Base-by-base conservation (phyloP, 352 stramenopile genomes). In the Pythium grandisporangium region DNA sequence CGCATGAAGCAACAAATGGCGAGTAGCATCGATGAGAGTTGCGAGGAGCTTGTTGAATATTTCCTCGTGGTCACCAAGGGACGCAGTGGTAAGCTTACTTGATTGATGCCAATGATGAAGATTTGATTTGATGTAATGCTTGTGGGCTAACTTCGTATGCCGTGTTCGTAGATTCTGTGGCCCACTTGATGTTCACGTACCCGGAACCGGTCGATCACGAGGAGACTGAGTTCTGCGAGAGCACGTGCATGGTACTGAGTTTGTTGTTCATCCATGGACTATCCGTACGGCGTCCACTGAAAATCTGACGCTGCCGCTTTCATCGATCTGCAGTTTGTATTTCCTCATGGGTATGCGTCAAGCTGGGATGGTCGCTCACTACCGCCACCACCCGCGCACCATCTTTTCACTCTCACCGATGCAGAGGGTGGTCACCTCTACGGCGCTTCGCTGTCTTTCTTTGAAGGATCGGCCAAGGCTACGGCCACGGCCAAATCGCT, bases 341-440 rank as follows among this genome's bases (percentile, higher is more conserved):
- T 76, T 36, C 67, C 63, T 3, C 57, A 71, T 25, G 50, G 54
- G 13, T 76, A 69, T 23, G 63, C 53, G 0, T 19, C 43, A 19
- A 56, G 60, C 36, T 66, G 54, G 50, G 48, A 68, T 30, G 51
- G 49, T 12, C 43, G 44, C 1, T 51, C 50, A 10, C 50, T 63
- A n/a, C 45, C 63, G 14, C 63, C 63, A 0, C 67, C 67, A 4
- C 59, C 67, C 3, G 56, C 57, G 14, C 66, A 80, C 51, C 66
- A 80, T 35, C 25, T 72, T 4, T 80, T 80, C 42, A 66, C 61
- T 8, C 45, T 80, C 23, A 80, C 63, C 7, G 59, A 72, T 38
- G 40, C 50, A 6, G 57, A 53, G 4, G 67, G 67, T 6, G 59
- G 72, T 7, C 58, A 68, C 14, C 55, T 76, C 14, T 70, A 71